These are phyloP conservation scores for Penicillium psychrosexuale DNA, from an alignment of 2,329 filamentous ascomycete species.

Conservation along the genomic window DNA sequence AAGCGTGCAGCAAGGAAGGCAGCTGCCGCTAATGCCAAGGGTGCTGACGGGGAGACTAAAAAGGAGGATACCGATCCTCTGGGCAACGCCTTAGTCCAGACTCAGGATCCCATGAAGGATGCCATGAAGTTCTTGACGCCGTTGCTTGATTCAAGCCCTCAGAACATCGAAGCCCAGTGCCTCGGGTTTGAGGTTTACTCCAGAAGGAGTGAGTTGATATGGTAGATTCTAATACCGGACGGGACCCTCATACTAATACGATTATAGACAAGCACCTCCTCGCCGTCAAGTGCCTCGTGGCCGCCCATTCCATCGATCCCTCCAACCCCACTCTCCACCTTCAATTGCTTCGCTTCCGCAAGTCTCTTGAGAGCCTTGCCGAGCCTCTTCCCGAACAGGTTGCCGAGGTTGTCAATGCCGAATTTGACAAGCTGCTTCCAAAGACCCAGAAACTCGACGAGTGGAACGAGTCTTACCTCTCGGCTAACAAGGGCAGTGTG, in stretches of 20 bases:
- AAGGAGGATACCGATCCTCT: conserved; percentile 89
- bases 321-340: conserved; percentile 71
- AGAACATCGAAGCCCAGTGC: conserved; percentile 76
- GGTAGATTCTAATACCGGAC: not conserved
- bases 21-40: conserved; percentile 59
- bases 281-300: conserved; percentile 79
- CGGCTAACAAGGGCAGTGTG: conserved; percentile 60
- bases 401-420: conserved; percentile 65
- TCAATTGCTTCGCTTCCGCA: conserved; percentile 67
- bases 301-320: conserved; percentile 66
- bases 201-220: conserved; percentile 64
- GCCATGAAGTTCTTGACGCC: conserved; percentile 82
- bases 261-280: conserved; percentile 75
- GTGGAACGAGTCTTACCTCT: conserved; percentile 65
- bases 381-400: conserved; percentile 64
- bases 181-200: conserved; percentile 89
- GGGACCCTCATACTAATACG: conserved; percentile 18
- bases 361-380: conserved; percentile 55
- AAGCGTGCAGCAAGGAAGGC: conserved; percentile 83
- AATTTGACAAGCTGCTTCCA: conserved; percentile 61
- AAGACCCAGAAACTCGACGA: conserved; percentile 57
- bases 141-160: conserved; percentile 76
- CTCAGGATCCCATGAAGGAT: conserved; percentile 76
- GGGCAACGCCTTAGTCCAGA: conserved; percentile 75
- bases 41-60: conserved; percentile 59